Evolutionary conservation across 2,329 filamentous ascomycete genomes (phyloP), one percentile per base, ranked within the genome.

Genomic region (Fusarium sp.): DNA sequence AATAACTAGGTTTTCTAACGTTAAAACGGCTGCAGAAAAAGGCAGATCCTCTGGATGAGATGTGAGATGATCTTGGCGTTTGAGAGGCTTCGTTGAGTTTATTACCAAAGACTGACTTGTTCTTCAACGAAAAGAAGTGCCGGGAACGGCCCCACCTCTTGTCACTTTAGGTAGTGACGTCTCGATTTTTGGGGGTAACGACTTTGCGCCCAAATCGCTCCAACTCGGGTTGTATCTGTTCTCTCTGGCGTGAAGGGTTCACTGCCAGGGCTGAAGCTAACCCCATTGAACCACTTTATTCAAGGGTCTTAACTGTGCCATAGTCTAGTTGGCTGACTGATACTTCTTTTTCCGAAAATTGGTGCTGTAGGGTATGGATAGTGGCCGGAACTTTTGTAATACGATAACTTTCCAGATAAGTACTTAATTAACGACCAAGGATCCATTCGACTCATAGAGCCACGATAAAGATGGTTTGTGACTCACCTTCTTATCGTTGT

Each of bases 161-260:
- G 30, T 32, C 34, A n/a, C 25, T 29, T 59, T 49, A 27, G 32
- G 58, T 65, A 30, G 63, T 66, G 57, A 64, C 43, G 63, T 51
- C 46, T 68, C 60, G 68, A 69, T 61, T 71, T 69, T 71, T 70
- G 61, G 63, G 52, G 59, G 29, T 44, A 55, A 44, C 24, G 54
- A 38, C 34, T 53, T 53, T 43, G 8, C 24, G 24, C 18, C 34
- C 22, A 20, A 42, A 46, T 40, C 32, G 25, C 44, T 60, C 58
- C 32, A 22, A 25, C 29, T 27, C 22, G n/a, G 30, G 34, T 43
- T 5, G 24, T 53, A 44, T 53, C 51, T 54, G 30, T 34, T 34
- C n/a, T 25, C 18, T 32, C 49, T 38, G 29, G 16, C 30, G 32
- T 16, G 24, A 25, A 50, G 55, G 40, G 59, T 59, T 62, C 30